Conservation (phyloP, 305 asterid species). For the Coffea humblotiana region DNA sequence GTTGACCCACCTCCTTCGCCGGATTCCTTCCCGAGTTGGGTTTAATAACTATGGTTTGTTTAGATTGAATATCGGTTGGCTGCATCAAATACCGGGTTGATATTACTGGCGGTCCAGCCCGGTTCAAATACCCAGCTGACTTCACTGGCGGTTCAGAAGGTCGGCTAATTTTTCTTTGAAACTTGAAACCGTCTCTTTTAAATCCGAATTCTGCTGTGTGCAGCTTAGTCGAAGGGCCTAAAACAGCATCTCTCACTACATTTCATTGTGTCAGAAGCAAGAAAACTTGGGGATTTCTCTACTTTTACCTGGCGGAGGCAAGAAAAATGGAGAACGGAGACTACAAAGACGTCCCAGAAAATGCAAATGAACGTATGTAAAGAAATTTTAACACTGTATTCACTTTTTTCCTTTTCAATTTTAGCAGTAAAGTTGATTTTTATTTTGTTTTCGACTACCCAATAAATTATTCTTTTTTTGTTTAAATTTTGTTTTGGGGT, state of each 20-base stretch:
- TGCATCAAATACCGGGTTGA: no score
- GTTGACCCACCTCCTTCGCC: no score
- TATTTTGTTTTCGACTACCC: not conserved
- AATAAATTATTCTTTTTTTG: not conserved
- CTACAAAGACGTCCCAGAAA: constrained; percentile 49
- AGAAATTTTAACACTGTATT: not conserved
- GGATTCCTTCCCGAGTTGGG: no score
- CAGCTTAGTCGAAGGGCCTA: not conserved
- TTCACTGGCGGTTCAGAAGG: no score
- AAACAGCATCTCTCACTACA: not conserved
- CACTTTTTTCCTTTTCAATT: not conserved
- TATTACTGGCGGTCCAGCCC: no score
- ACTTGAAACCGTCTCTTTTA: no score
- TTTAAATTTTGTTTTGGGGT: not conserved
- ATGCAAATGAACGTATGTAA: constrained; percentile 69
- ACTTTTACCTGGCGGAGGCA: not conserved
- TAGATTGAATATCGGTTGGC: no score
- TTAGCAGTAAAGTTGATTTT: not conserved
- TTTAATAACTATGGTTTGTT: no score
- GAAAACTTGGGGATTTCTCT: not conserved
- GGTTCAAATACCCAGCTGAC: no score
- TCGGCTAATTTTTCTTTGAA: no score
- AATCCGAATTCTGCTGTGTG: no score
- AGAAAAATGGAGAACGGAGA: constrained; percentile 56
- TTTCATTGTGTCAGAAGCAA: not conserved